Base-by-base conservation (phyloP, 2,329 filamentous ascomycete species). In the Massarina eburnea region DNA sequence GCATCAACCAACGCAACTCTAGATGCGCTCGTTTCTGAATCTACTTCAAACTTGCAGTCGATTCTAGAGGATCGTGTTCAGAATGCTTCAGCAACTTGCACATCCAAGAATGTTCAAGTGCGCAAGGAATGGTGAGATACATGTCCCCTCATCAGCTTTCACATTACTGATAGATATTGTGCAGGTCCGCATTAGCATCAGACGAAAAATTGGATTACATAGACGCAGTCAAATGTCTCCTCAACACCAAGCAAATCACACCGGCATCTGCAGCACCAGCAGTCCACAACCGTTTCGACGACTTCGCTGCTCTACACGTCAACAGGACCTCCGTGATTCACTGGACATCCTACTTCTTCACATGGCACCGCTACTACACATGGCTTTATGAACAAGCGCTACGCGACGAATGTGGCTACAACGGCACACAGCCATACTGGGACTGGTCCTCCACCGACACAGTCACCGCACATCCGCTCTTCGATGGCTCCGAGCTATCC, bases 401-500 rank as follows among this genome's bases (percentile, higher is more conserved):
- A 1, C 67, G 57, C 15, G 59, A 69, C 3, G 72, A 75, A 41
- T 76, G 73, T 43, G 71, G 70, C 35, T 76, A 72, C 54, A 62
- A 55, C 3, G 71, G 69, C 39, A 62, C 65, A 39, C 66, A 70
- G 35, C 73, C 72, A 1, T 80, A 80, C 66, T 78, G 76, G 71
- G 75, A 81, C 60, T 82, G 78, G 76, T 73, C 68, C 9, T 74
- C 71, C 55, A 62, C 71, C 3, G 47, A 63, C 3, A 79, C 33
- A 22, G 15, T 22, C 41, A 47, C 3, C 17, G 44, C 52, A 66
- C 71, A 43, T 77, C 77, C 78, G 12, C 61, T 83, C 42, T 82
- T 83, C 51, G 78, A 81, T 52, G 80, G 81, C 40, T 76, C 74
- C 43, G 73, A 71, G 20, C 76, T 72, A 43, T 68, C 72, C 14